Evolutionary conservation across 208 protist genomes (phyloP), one percentile per base, ranked within the genome.

Genomic region (Leishmania lainsoni): DNA sequence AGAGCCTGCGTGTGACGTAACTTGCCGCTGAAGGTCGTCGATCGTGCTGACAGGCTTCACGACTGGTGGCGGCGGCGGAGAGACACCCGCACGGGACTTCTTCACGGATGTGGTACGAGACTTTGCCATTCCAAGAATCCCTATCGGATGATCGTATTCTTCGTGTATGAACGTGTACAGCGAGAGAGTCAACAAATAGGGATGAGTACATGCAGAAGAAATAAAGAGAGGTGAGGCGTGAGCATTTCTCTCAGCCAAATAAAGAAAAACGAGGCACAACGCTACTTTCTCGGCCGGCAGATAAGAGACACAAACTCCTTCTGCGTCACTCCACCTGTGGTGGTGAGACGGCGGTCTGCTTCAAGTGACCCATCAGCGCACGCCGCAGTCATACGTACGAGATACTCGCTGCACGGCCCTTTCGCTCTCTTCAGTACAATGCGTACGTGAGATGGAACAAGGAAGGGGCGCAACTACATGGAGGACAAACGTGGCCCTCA

Each of bases 61-160:
- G 8, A 85, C 86, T 14, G 93, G 93, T 2, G 93, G 93, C 20
- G 88, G 87, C 9, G 89, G 91, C 6, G 93, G 89, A 35, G 66
- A 76, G 12, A 72, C 79, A 20, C 56, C 78, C 74, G 85, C 88
- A 58, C 88, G 90, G 35, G 65, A 76, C 48, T 87, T 86, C n/a
- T 77, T 86, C 48, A 71, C 68, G 0, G 79, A 83, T 14, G 48
- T 14, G 26, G 76, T 65, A 0, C 66, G 54, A 12, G 84, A 68
- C 45, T 56, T 72, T 22, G 78, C 48, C 83, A 83, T 87, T 14
- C 16, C n/a, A 5, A 39, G 16, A 42, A 22, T 42, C 16, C 14
- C 54, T 73, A 54, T 6, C 6, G 22, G 26, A 32, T 22, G 45
- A 29, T 52, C 4, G 42, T 52, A 5, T 52, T 73, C 39, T 49